These are phyloP conservation scores for Microbotryum saponariae DNA, from an alignment of 1,284 basidiomycete genomes.

Conservation along the genomic window DNA sequence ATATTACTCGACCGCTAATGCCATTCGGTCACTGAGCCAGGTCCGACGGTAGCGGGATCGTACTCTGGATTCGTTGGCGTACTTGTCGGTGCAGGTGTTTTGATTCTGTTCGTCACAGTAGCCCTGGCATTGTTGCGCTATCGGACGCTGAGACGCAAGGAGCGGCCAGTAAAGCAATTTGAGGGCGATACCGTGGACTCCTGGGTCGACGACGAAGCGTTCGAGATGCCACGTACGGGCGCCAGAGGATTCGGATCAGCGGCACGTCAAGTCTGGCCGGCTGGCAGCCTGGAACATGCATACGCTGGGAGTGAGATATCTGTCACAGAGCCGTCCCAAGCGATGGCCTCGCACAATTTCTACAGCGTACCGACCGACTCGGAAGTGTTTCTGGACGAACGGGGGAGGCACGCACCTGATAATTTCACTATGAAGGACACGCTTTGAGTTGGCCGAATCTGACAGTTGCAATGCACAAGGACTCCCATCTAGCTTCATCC, in stretches of 20 bases:
- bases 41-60: conserved; percentile 24
- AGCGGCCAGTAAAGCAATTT: not conserved
- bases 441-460: not conserved
- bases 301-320: not conserved
- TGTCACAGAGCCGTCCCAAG: no score
- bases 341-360: no score
- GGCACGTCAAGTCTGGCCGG: conserved; percentile 2
- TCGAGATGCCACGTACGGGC: conserved; percentile 24
- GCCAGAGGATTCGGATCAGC: not conserved
- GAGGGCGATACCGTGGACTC: not conserved
- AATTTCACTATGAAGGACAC: not conserved
- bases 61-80: conserved; percentile 30
- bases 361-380: not conserved
- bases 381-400: not conserved
- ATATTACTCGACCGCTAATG: not conserved
- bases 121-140: conserved; percentile 8
- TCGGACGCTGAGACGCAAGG: conserved; percentile 7
- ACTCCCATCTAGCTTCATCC: conserved; percentile 4
- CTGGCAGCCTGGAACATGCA: not conserved
- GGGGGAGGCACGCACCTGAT: not conserved
- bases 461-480: not conserved
- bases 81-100: conserved; percentile 18
- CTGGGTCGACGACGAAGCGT: conserved; percentile 17
- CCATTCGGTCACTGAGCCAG: conserved; percentile 3
- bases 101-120: conserved; percentile 13